Evolutionary conservation across 2,329 filamentous ascomycete genomes (phyloP).

Genomic region (Colletotrichum musae): DNA sequence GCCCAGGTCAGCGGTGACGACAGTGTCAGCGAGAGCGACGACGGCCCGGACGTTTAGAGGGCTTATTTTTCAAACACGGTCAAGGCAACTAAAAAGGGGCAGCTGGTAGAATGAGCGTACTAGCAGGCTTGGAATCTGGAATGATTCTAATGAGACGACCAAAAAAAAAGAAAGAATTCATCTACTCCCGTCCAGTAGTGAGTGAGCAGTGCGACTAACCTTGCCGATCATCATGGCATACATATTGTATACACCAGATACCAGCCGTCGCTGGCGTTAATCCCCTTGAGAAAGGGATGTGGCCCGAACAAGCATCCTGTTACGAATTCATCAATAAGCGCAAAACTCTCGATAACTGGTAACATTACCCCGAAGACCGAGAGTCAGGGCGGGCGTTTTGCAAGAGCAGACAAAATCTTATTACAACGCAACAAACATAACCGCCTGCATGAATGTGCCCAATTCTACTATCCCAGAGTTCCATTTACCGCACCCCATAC

Average conservation of each 20-base stretch:
- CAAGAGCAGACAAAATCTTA: no score
- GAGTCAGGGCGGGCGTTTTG: no score
- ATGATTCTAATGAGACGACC: slow-evolving; percentile 40
- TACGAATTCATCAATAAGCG: no score
- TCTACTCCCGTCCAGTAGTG: slow-evolving; percentile 13
- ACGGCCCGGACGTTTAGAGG: slow-evolving; percentile 66
- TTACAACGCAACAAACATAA: no score
- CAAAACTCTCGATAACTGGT: no score
- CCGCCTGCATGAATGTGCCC: not conserved
- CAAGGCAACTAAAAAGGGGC: slow-evolving; percentile 37
- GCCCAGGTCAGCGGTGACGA: slow-evolving; percentile 98
- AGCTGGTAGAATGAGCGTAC: slow-evolving; percentile 42
- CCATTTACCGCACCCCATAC: no score
- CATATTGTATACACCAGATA: no score
- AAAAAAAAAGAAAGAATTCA: slow-evolving; percentile 34
- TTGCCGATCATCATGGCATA: not conserved
- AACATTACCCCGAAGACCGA: no score
- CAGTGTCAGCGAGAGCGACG: slow-evolving; percentile 94
- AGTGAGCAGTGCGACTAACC: not conserved
- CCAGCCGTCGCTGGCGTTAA: no score
- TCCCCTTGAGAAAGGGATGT: no score
- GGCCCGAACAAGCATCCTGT: no score
- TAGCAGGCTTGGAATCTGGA: slow-evolving; percentile 38
- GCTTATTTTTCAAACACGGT: slow-evolving; percentile 51
- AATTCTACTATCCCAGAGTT: not conserved